A percentile compares a stretch with the other conserved stretches of the same genome.
phyloP scores from a whole-genome alignment of 345 rosid species.

The Eucalyptus marginata region DNA sequence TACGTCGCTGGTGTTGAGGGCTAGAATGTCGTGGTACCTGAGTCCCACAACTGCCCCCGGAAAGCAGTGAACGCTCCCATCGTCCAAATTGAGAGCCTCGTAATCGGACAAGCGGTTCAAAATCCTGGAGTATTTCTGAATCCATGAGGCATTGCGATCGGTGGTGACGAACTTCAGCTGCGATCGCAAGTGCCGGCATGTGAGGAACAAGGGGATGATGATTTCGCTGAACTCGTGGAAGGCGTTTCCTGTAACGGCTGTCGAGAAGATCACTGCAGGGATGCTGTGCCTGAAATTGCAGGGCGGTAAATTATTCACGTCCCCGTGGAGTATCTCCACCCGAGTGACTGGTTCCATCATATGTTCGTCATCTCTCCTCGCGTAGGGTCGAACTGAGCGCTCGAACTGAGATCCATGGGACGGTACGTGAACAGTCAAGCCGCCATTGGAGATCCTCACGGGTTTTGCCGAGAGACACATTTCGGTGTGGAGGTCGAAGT shows the following conservation, averaged over 20 bases:
- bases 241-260: slow-evolving; percentile 12
- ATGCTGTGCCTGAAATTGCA: slow-evolving; percentile 9
- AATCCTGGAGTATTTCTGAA: slow-evolving; percentile 7
- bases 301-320: not conserved
- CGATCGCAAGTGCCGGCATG: slow-evolving; percentile 12
- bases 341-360: slow-evolving; percentile 1
- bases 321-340: slow-evolving; percentile 6
- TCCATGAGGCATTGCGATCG: slow-evolving; percentile 19
- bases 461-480: slow-evolving; percentile 9
- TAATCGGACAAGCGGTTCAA: slow-evolving; percentile 3
- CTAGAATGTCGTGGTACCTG: slow-evolving; percentile 7
- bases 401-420: not conserved
- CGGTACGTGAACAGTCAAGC: not conserved
- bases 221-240: slow-evolving; percentile 34
- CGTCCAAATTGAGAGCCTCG: slow-evolving; percentile 7
- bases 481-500: slow-evolving; percentile 3
- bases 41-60: slow-evolving; percentile 27
- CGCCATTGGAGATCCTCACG: slow-evolving; percentile 5
- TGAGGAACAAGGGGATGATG: slow-evolving; percentile 32
- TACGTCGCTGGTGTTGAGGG: slow-evolving; percentile 1
- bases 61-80: slow-evolving; percentile 27
- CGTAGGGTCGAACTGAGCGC: slow-evolving; percentile 5
- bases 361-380: slow-evolving; percentile 1
- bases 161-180: slow-evolving; percentile 16
- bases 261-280: slow-evolving; percentile 24